Conservation (phyloP, 2,329 filamentous ascomycete genomes). For the Ceratocystis destructans region DNA sequence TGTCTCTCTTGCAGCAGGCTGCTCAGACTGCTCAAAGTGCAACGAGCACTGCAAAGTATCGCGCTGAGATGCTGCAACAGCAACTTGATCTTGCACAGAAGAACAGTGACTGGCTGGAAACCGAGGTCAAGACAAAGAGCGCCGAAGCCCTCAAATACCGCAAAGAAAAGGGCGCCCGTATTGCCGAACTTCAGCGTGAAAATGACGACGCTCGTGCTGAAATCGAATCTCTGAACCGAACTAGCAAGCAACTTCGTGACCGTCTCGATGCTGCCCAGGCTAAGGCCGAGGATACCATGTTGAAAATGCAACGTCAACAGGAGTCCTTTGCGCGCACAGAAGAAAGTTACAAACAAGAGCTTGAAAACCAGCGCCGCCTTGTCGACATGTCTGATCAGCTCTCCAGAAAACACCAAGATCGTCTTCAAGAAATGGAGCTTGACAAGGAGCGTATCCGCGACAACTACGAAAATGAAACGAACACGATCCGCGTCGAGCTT, state of each 20-base stretch:
- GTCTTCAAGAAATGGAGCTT: conserved; percentile 55
- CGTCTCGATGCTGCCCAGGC: conserved; percentile 71
- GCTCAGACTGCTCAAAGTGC: conserved; percentile 70
- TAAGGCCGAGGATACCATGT: conserved; percentile 73
- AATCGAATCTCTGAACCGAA: conserved; percentile 63
- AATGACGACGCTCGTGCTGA: conserved; percentile 72
- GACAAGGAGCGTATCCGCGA: conserved; percentile 48
- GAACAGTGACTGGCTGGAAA: conserved; percentile 87
- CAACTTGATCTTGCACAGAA: conserved; percentile 78
- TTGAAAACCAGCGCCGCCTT: conserved; percentile 67
- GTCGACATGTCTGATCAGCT: conserved; percentile 71
- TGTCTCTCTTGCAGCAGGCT: conserved; percentile 67
- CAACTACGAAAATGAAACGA: conserved; percentile 47
- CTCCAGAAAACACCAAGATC: conserved; percentile 55
- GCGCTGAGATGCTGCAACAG: conserved; percentile 78
- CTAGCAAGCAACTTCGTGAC: conserved; percentile 65
- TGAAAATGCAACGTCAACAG: conserved; percentile 71
- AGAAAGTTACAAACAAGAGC: conserved; percentile 73
- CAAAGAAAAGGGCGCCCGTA: conserved; percentile 85
- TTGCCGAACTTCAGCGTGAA: conserved; percentile 74
- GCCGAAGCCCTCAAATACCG: conserved; percentile 78
- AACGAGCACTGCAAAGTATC: conserved; percentile 70
- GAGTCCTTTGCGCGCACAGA: conserved; percentile 71
- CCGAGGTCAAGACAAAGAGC: conserved; percentile 78
- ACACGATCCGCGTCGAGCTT: conserved; percentile 42